Evolutionary conservation across 352 stramenopile species (phyloP).

Genomic region (Achlya hypogyna): DNA sequence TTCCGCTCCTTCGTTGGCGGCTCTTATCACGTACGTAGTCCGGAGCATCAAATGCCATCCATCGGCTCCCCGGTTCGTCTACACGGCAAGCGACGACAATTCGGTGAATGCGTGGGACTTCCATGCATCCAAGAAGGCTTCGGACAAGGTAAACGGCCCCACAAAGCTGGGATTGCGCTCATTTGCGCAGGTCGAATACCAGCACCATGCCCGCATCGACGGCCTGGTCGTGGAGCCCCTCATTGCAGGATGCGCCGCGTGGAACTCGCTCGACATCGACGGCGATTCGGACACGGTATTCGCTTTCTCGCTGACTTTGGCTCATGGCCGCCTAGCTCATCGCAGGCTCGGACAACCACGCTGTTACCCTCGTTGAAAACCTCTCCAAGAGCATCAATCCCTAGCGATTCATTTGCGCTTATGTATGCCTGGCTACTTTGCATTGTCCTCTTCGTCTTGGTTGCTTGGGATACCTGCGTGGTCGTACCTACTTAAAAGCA

Average conservation of each 20-base stretch:
- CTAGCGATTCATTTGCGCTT: background rate
- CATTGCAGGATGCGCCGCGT: conserved; percentile 36
- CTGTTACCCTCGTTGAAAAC: conserved; percentile 53
- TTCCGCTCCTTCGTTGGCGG: background rate
- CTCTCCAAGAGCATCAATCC: conserved; percentile 27
- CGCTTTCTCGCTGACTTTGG: background rate
- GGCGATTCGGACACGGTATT: conserved; percentile 48
- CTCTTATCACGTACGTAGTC: conserved; percentile 29
- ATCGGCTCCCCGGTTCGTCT: conserved; percentile 52
- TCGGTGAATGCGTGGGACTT: conserved; percentile 68
- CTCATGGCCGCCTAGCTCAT: conserved; percentile 29
- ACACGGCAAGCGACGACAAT: conserved; percentile 50
- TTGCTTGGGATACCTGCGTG: background rate
- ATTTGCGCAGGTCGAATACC: conserved; percentile 43
- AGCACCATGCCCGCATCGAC: conserved; percentile 19
- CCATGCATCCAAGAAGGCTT: conserved; percentile 22
- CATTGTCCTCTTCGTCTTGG: background rate
- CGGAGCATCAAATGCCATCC: conserved; percentile 58
- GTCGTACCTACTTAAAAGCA: background rate
- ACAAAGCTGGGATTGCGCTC: conserved; percentile 25
- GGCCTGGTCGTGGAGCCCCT: conserved; percentile 37
- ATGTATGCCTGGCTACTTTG: background rate
- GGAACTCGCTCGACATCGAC: conserved; percentile 59
- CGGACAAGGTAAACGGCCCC: conserved; percentile 21
- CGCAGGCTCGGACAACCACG: conserved; percentile 65